These are phyloP conservation scores for Pythium plurisporium DNA, from an alignment of 352 stramenopile species.

Conservation along the genomic window DNA sequence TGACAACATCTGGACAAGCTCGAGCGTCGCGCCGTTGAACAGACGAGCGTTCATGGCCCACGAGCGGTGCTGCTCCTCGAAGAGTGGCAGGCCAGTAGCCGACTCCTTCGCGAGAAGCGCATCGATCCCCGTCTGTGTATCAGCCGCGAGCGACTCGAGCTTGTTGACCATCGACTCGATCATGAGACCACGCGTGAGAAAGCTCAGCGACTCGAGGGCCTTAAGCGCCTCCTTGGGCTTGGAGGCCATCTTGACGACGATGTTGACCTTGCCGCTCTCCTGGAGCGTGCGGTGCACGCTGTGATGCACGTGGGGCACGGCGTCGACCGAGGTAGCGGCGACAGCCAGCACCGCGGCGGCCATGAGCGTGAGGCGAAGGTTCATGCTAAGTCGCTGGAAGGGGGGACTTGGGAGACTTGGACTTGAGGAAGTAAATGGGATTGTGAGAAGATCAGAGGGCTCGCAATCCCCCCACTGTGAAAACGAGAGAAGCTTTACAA, in stretches of 20 bases:
- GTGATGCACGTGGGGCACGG: slow-evolving; percentile 4
- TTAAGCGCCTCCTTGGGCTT: slow-evolving; percentile 3
- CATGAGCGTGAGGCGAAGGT: slow-evolving; percentile 7
- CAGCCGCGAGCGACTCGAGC: background rate
- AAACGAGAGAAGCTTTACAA: too few species aligned
- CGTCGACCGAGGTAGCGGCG: background rate
- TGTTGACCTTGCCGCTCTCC: slow-evolving; percentile 8
- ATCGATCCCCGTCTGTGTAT: slow-evolving; percentile 4
- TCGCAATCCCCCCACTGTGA: too few species aligned
- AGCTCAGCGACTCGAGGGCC: slow-evolving; percentile 1
- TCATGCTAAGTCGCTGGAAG: too few species aligned
- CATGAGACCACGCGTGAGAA: slow-evolving; percentile 1
- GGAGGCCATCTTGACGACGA: slow-evolving; percentile 18
- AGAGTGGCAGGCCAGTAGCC: background rate
- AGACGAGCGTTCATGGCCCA: slow-evolving; percentile 20
- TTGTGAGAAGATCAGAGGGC: too few species aligned
- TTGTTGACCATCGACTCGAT: slow-evolving; percentile 15
- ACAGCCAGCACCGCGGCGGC: slow-evolving; percentile 5
- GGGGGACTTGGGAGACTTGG: too few species aligned
- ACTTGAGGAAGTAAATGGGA: too few species aligned
- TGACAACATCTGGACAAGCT: slow-evolving; percentile 22
- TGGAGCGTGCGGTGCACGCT: slow-evolving; percentile 15
- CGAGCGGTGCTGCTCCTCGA: slow-evolving; percentile 8
- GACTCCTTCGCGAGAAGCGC: background rate
- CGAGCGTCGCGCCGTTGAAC: slow-evolving; percentile 14